phyloP scores from a whole-genome alignment of 2,329 filamentous ascomycete genomes.

The Raffaelea arxii region DNA sequence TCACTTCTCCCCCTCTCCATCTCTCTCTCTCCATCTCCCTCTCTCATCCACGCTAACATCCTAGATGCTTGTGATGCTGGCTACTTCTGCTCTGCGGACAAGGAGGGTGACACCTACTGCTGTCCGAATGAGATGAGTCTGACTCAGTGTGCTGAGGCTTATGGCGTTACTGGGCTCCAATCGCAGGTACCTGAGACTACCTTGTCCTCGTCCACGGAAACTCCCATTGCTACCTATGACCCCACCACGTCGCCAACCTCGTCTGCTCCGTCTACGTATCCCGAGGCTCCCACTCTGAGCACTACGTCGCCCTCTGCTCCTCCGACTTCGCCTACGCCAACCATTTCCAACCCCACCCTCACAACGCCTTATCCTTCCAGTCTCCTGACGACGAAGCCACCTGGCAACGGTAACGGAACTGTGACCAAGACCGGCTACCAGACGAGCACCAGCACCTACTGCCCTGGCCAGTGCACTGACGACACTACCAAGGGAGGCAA shows the following conservation, averaged over 20 bases:
- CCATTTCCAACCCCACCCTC: constrained; percentile 6
- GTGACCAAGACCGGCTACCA: constrained; percentile 11
- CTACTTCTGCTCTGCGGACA: constrained; percentile 48
- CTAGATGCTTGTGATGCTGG: constrained; percentile 51
- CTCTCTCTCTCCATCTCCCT: not conserved
- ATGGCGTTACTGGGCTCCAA: constrained; percentile 38
- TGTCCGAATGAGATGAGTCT: constrained; percentile 48
- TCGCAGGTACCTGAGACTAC: constrained; percentile 35
- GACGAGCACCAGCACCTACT: too few relatives aligned
- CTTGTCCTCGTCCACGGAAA: constrained; percentile 22
- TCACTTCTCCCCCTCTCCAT: not conserved
- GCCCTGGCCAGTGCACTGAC: too few relatives aligned
- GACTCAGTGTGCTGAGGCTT: constrained; percentile 41
- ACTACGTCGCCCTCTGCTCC: constrained; percentile 6
- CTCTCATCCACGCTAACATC: constrained; percentile 2
- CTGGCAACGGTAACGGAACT: constrained; percentile 9
- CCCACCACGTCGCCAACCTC: constrained; percentile 20
- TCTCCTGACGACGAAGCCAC: constrained; percentile 10
- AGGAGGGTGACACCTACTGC: constrained; percentile 46
- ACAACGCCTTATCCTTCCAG: constrained; percentile 11
- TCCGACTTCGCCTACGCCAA: constrained; percentile 4
- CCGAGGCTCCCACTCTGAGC: constrained; percentile 5
- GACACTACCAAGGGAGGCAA: too few relatives aligned
- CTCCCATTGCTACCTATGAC: too few relatives aligned
- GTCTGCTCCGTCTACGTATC: constrained; percentile 18